Evolutionary conservation across 169 alveolate species (phyloP), one percentile per base, ranked within the genome.

Genomic region (Cyclospora cayetanensis): DNA sequence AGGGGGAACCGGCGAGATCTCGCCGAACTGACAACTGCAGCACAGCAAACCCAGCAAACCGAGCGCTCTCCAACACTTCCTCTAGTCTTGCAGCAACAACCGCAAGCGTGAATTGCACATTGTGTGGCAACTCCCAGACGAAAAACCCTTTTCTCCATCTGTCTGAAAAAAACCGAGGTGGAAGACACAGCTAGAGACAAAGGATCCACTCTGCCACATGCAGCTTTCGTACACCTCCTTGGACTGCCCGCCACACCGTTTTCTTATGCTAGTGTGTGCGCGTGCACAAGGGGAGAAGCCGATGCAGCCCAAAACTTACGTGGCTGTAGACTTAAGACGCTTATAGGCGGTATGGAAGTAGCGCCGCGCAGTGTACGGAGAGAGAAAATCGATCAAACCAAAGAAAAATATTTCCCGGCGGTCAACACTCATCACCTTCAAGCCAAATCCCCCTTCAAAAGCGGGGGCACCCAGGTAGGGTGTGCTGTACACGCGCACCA

Each of bases 1-100:
- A 1, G 90, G 90, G 22, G 90, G 90, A 29, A 80, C 43, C 2
- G 90, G 90, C 1, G 90, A 80, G 5, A 80, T 80, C 55, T 80
- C 90, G 1, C 90, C 90, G 25, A 55, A 80, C 60, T 34, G 52
- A 20, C 90, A 25, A 12, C 9, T 27, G 11, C 72, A 11, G 9
- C 11, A 12, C 72, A 7, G 34, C 9, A 60, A 25, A 25, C 35
- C 31, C 72, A 4, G 31, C 34, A 12, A 60, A 27, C 72, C n/a
- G 35, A 27, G 35, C 72, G 72, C 31, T 5, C 72, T 5, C 31
- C n/a, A 12, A 60, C 31, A 25, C 31, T 12, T 60, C 31, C 72
- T 22, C 31, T 22, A 25, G 72, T 15, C 55, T 46, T 46, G 22
- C 15, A 15, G 55, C 55, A n/a, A n/a, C n/a, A n/a, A n/a, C n/a